Evolutionary conservation across 2,329 filamentous ascomycete species (phyloP).

Genomic region (Phaeophleospora eucalypticola): DNA sequence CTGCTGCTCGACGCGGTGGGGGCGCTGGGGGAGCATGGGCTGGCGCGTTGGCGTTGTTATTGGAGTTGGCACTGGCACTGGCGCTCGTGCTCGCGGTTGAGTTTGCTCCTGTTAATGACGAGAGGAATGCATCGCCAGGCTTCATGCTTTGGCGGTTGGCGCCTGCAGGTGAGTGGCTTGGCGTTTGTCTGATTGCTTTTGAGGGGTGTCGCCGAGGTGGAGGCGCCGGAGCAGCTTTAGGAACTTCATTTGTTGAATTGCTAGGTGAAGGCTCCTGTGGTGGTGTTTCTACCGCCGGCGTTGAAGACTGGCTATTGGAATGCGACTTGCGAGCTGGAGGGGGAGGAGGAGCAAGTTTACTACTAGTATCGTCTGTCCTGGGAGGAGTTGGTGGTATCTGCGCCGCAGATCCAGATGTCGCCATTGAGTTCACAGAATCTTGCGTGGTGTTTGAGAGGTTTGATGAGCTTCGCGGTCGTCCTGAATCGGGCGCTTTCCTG

Average conservation of each 20-base stretch:
- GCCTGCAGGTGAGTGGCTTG: not conserved
- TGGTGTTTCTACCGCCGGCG: constrained; percentile 2
- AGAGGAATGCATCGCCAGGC: constrained; percentile 15
- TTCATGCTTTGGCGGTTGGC: constrained; percentile 14
- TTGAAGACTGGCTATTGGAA: not conserved
- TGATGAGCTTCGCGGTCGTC: constrained; percentile 25
- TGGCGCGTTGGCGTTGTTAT: too few relatives aligned
- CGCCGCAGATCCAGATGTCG: constrained; percentile 1
- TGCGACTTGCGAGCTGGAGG: constrained; percentile 29
- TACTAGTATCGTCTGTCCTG: constrained; percentile 5
- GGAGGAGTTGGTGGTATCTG: constrained; percentile 7
- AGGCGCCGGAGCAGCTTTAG: constrained; percentile 23
- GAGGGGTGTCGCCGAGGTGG: constrained; percentile 27
- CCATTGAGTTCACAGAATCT: not conserved
- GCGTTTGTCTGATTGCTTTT: constrained; percentile 15
- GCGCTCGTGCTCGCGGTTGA: too few relatives aligned
- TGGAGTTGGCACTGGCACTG: too few relatives aligned
- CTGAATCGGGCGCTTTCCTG: constrained; percentile 33
- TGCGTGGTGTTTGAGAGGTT: constrained; percentile 23
- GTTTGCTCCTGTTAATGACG: constrained; percentile 6
- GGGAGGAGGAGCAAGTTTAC: constrained; percentile 26
- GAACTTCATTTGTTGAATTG: constrained; percentile 10
- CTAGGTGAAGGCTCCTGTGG: constrained; percentile 3
- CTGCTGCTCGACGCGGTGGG: constrained; percentile 25
- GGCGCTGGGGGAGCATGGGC: constrained; percentile 26